Evolutionary conservation across 2,329 filamentous ascomycete genomes (phyloP), one percentile per base, ranked within the genome.

Genomic region (Magnaporthiopsis rhizophila): DNA sequence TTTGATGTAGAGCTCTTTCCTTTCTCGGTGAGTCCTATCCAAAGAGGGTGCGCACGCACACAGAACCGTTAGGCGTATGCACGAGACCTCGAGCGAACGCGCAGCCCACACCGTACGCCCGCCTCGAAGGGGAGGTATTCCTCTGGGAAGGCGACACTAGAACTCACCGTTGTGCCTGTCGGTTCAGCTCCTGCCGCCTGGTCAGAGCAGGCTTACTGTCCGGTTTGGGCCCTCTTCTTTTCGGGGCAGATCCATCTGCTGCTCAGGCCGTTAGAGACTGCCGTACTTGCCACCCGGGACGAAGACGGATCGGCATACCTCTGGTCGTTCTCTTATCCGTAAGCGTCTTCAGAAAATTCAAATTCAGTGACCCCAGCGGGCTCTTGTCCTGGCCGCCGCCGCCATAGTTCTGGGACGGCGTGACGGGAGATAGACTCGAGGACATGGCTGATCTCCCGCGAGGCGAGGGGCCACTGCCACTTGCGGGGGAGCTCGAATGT

Each of bases 1-100:
- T 75, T 96, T 96, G 80, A 97, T 96, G 75, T 98, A 98, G 71
- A 92, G 84, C 77, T 98, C 95, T 75, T 98, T 98, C 69, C 95
- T 87, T 78, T 98, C 95, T 64, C 95, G 92, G 76, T 99, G 95
- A 24, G 95, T 98, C 73, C 95, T 97, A 73, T 64, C 65, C 62
- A 53, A 53, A 53, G n/a, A 21, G 65, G 53, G 64, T 73, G 45
- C 73, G 65, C 30, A 61, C 62, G 34, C 53, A 26, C 36, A 59
- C 59, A 24, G 28, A 58, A 21, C 36, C 45, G 64, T 61, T 11
- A 58, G 57, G 45, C 18, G 45, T 50, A 3, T 50, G 18, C 12
- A 50, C 45, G 45, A 50, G 45, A 50, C 45, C 45, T 50, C 45
- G 21, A 50, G 45, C 45, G 21, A 50, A 18, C 45, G 18, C 45